phyloP scores from a whole-genome alignment of 306 rosid genomes.

The Cicer cuneatum region DNA sequence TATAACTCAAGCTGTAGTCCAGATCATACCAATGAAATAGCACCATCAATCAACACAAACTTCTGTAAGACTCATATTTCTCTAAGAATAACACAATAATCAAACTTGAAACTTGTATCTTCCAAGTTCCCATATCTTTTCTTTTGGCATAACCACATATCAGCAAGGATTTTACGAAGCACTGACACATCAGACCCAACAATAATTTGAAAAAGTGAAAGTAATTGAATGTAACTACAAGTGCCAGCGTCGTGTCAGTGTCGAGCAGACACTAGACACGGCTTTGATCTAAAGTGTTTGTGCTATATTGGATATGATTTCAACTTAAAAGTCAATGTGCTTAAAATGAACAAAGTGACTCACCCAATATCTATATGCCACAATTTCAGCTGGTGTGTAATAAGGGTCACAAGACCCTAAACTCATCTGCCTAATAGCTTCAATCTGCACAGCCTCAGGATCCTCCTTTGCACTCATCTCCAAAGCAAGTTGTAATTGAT shows the following conservation, averaged over 20 bases:
- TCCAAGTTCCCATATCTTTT: constrained; percentile 19
- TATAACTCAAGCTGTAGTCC: constrained; percentile 15
- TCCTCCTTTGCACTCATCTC: constrained; percentile 97
- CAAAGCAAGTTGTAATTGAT: constrained; percentile 89
- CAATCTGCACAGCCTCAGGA: constrained; percentile 99
- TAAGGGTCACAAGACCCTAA: constrained; percentile 85
- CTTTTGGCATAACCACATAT: not conserved
- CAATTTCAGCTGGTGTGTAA: constrained; percentile 88
- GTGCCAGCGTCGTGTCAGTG: too few relatives aligned
- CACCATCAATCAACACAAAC: constrained; percentile 27
- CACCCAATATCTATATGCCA: constrained; percentile 96
- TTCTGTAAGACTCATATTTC: constrained; percentile 37
- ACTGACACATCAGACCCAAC: too few relatives aligned
- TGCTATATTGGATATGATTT: constrained; percentile 31
- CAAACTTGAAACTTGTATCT: constrained; percentile 34
- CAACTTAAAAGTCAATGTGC: constrained; percentile 40
- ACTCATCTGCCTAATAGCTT: constrained; percentile 97
- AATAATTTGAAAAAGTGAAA: too few relatives aligned
- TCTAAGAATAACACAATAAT: constrained; percentile 32
- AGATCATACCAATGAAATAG: constrained; percentile 11
- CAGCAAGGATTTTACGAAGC: too few relatives aligned
- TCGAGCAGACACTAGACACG: too few relatives aligned
- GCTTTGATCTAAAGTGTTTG: too few relatives aligned
- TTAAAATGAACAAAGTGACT: constrained; percentile 54
- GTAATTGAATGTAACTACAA: too few relatives aligned